A percentile compares a stretch with the other conserved stretches of the same genome.
These are phyloP conservation scores for Kazachstania psychrophila DNA, from an alignment of 805 yeast genomes.

Conservation along the genomic window DNA sequence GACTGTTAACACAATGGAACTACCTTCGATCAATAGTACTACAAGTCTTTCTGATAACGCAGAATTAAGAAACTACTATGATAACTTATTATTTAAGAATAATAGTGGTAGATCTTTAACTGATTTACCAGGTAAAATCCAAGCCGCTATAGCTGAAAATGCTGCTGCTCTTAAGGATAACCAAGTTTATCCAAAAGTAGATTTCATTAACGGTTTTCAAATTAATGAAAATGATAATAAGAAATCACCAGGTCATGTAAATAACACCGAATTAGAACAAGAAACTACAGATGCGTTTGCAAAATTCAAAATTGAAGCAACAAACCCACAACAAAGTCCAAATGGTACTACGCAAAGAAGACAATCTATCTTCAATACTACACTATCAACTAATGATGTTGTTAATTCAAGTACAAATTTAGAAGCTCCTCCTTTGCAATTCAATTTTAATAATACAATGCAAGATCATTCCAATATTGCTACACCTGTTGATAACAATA, in stretches of 20 bases:
- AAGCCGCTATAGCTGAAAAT: conserved; percentile 3
- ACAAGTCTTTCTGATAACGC: conserved; percentile 30
- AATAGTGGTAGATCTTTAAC: conserved; percentile 27
- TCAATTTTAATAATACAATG: neutral
- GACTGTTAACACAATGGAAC: conserved; percentile 9
- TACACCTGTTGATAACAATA: neutral
- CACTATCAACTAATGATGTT: neutral
- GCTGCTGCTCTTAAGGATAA: neutral
- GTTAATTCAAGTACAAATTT: neutral
- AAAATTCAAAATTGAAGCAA: neutral
- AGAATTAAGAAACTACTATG: conserved; percentile 27
- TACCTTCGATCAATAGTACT: conserved; percentile 28
- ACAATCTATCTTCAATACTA: conserved; percentile 10
- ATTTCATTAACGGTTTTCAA: conserved; percentile 23
- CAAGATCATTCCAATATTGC: neutral
- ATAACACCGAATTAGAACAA: neutral
- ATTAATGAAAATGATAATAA: neutral
- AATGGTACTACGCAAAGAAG: conserved; percentile 4
- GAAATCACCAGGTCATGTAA: neutral
- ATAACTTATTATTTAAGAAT: conserved; percentile 27
- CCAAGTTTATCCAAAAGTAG: conserved; percentile 7
- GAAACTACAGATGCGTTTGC: neutral
- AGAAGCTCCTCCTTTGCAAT: neutral
- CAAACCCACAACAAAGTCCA: too few species aligned
- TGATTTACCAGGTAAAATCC: conserved; percentile 20